Evolutionary conservation across 2,329 filamentous ascomycete species (phyloP).

Genomic region (Bipolaris zeicola): DNA sequence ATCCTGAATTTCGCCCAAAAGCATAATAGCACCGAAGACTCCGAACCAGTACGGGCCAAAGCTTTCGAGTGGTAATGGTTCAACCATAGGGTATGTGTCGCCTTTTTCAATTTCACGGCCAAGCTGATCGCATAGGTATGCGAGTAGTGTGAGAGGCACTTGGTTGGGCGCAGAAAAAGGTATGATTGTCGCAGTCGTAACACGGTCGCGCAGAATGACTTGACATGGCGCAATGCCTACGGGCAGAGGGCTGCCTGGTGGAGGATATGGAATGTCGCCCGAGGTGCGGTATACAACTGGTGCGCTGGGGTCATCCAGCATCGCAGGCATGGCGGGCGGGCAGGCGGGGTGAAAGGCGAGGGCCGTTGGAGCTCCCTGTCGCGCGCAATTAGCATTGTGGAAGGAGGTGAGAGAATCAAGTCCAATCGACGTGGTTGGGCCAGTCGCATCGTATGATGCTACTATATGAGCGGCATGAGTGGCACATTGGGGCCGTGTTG

Average conservation of each 20-base stretch:
- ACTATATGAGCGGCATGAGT: background rate
- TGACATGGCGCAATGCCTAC: conserved; percentile 72
- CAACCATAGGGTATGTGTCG: conserved; percentile 88
- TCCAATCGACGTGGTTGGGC: conserved; percentile 2
- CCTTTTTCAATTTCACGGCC: conserved; percentile 91
- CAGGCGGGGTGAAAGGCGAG: background rate
- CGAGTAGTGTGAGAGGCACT: conserved; percentile 75
- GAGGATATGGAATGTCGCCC: conserved; percentile 68
- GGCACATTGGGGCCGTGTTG: conserved; percentile 7
- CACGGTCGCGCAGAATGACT: conserved; percentile 81
- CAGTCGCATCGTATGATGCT: background rate
- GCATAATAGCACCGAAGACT: conserved; percentile 86
- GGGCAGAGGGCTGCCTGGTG: conserved; percentile 67
- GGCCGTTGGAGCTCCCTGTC: conserved; percentile 6
- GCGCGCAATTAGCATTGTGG: conserved; percentile 11
- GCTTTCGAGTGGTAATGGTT: conserved; percentile 72
- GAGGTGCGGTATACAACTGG: conserved; percentile 73
- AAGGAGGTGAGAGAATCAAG: background rate
- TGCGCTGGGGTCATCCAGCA: conserved; percentile 76
- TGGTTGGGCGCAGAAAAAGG: conserved; percentile 78
- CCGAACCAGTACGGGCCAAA: conserved; percentile 90
- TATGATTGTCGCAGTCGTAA: conserved; percentile 81
- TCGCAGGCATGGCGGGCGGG: conserved; percentile 69
- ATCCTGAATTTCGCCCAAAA: conserved; percentile 70
- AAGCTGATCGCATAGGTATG: conserved; percentile 80